Evolutionary conservation across 768 basidiomycete genomes (phyloP), one percentile per base, ranked within the genome.

Genomic region (Naematelia aurantialba): DNA sequence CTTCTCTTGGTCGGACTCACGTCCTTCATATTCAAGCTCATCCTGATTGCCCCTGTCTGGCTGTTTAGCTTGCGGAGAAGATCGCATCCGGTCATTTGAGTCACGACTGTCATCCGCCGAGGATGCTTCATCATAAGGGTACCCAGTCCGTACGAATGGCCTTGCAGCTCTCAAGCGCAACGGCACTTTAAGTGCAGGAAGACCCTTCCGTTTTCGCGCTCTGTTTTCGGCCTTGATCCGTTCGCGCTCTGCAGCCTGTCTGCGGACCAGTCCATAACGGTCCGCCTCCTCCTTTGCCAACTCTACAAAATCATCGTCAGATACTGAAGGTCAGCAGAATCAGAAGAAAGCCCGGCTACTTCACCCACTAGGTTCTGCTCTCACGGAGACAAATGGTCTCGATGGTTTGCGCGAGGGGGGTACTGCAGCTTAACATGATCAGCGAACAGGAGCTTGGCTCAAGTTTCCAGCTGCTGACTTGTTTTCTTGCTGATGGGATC

Each of bases 281-380:
- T 55, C 52, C 2, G 62, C 68, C 25, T 57, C 52, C 2, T 47
- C 55, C 52, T 56, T 60, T 4, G 45, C 48, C 4, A 63, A 62
- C 4, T 29, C 21, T 10, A 52, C 55, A 47, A 69, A 69, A 12
- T 69, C 68, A 27, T 69, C 68, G n/a, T 66, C 64, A 8, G 61
- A 58, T n/a, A 61, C 63, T 63, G 53, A 2, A 1, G 34, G 19
- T 50, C 44, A 26, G 42, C 22, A n/a, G n/a, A n/a, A 27, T 2
- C 21, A 31, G 46, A 1, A n/a, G 26, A 48, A 3, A 17, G 19
- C n/a, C n/a, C n/a, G n/a, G n/a, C n/a, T 24, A 12, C n/a, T 19
- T 13, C 19, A 58, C 65, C 49, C 42, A 66, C 65, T 22, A 29
- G 65, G 65, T 12, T 66, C 65, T 13, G 65, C 65, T 13, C 55